Percentiles rank a stretch among this genome's conserved stretches.
Conservation (phyloP, 75 land plant genomes). For the Sequoia sempervirens region DNA sequence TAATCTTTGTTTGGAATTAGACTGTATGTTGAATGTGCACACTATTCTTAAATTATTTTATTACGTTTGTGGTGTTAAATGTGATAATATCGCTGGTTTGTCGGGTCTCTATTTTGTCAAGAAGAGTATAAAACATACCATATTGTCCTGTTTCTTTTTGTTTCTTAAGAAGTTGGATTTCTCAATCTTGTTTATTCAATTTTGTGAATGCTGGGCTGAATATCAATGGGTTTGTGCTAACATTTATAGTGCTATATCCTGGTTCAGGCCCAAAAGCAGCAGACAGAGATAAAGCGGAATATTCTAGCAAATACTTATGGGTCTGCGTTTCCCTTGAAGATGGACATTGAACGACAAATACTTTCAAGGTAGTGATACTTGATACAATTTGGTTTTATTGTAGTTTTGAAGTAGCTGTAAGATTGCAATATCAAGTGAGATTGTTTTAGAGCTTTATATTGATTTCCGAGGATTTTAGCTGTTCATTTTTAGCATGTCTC, state of each 20-base stretch:
- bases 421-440: background rate
- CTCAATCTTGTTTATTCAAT: background rate
- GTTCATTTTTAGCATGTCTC: background rate
- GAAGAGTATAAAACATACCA: background rate
- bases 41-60: background rate
- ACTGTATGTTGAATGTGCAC: background rate
- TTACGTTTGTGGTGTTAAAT: background rate
- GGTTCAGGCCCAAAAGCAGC: slow-evolving; percentile 29
- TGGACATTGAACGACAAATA: slow-evolving; percentile 84
- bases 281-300: slow-evolving; percentile 52
- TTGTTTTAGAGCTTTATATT: background rate
- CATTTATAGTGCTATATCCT: background rate
- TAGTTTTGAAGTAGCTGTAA: background rate
- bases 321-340: slow-evolving; percentile 72
- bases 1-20: background rate
- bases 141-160: background rate
- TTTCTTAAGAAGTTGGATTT: background rate
- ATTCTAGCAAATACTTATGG: slow-evolving; percentile 68
- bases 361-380: slow-evolving; percentile 52
- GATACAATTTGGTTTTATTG: background rate
- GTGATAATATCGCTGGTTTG: background rate
- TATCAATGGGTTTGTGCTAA: background rate
- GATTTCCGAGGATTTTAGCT: background rate
- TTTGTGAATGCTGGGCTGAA: background rate
- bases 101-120: background rate